These are phyloP conservation scores for Amylostereum areolatum DNA, from an alignment of 1,284 basidiomycete genomes.

Conservation along the genomic window DNA sequence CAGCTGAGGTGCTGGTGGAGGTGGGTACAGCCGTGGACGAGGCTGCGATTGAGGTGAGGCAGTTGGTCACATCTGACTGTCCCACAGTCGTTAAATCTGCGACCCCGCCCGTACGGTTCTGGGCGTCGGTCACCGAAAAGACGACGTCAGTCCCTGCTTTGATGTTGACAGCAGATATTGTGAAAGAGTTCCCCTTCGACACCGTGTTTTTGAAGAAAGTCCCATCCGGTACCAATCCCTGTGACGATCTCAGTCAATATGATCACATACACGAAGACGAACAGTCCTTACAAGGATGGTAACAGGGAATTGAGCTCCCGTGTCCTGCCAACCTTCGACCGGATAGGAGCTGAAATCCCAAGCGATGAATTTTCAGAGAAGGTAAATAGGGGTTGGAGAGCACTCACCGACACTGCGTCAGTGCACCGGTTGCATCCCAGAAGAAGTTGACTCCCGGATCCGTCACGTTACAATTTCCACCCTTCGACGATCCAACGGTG, in stretches of 20 bases:
- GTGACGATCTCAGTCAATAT: background rate
- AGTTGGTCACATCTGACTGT: conserved; percentile 42
- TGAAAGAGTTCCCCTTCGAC: conserved; percentile 35
- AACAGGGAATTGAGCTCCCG: conserved; percentile 37
- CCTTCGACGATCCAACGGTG: conserved; percentile 39
- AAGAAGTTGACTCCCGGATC: conserved; percentile 38
- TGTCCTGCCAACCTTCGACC: too few species aligned
- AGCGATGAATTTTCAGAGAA: conserved; percentile 1
- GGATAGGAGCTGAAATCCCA: too few species aligned
- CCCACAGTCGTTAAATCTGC: conserved; percentile 46
- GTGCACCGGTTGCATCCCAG: conserved; percentile 44
- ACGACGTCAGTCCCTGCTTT: conserved; percentile 54
- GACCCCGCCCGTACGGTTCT: conserved; percentile 51
- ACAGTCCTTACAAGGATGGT: conserved; percentile 44
- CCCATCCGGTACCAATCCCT: conserved; percentile 68
- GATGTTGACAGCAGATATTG: conserved; percentile 51
- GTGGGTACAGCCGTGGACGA: conserved; percentile 30
- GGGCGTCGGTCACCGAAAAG: conserved; percentile 56
- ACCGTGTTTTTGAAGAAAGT: conserved; percentile 41
- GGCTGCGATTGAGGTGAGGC: conserved; percentile 47
- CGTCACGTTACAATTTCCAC: conserved; percentile 48
- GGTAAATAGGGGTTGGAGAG: background rate
- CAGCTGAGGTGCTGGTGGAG: conserved; percentile 3
- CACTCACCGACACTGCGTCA: conserved; percentile 59
- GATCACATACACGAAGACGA: background rate